Evolutionary conservation across 768 basidiomycete genomes (phyloP), one percentile per base, ranked within the genome.

Genomic region (Cystobasidium onofrii): DNA sequence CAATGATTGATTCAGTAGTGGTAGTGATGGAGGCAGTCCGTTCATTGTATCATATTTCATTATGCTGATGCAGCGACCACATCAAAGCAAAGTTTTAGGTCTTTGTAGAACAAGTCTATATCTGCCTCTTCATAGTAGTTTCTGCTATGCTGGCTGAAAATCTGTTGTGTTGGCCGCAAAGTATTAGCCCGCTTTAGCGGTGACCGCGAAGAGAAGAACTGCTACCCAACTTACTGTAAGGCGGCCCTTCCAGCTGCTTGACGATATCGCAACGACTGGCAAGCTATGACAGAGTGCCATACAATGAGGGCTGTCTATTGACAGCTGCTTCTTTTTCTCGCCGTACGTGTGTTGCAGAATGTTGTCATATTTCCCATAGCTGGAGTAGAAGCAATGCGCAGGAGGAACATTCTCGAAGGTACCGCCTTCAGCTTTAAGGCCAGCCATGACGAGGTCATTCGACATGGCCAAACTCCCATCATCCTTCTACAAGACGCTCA

Each of bases 361-460:
- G 31, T 57, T 33, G n/a, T 57, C 55, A n/a, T 9, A 7, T n/a
- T 57, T 57, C 13, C 55, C 55, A n/a, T 57, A 57, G 55, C 55
- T 57, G 55, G 23, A 25, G 55, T 57, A 57, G n/a, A 57, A 57
- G 55, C n/a, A 57, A 9, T 57, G 55, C 55, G 55, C 55, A 7
- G 55, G 55, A 25, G 55, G 23, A 7, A 57, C n/a, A n/a, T 13
- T 7, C 9, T 57, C 55, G 55, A 57, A 57, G n/a, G 55, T n/a
- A 7, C 10, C 7, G 7, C 10, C 13, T 57, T 23, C 55, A n/a
- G 23, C 55, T 7, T n/a, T 7, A 23, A 23, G 55, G 7, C 55
- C 55, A 7, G 55, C 55, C n/a, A n/a, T 57, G 31, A 33, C 55
- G 7, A 57, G 55, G 13, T 57, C 55, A n/a, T 57, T 33, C n/a